These are phyloP conservation scores for Metschnikowia lunata DNA, from an alignment of 805 yeast genomes.

Conservation along the genomic window DNA sequence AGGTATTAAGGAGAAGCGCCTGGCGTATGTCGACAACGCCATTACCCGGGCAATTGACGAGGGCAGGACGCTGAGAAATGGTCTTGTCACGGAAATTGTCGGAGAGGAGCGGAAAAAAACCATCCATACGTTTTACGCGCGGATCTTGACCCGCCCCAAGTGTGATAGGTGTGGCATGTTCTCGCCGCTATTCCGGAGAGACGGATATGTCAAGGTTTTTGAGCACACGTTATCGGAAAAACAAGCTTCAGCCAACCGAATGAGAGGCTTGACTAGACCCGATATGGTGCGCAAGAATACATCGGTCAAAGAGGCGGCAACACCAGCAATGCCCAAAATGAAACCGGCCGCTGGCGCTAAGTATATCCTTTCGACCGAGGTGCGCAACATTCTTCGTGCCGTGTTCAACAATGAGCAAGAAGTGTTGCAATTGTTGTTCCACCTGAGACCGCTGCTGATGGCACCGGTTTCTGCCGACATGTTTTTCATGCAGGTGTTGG, in stretches of 20 bases:
- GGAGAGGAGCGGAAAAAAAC: slow-evolving; percentile 78
- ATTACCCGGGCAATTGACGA: slow-evolving; percentile 71
- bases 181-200: slow-evolving; percentile 92
- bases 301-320: slow-evolving; percentile 9
- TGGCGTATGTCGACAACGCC: slow-evolving; percentile 63
- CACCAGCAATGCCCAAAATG: slow-evolving; percentile 18
- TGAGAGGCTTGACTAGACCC: slow-evolving; percentile 72
- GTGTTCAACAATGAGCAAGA: slow-evolving; percentile 72
- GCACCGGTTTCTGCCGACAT: slow-evolving; percentile 62
- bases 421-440: slow-evolving; percentile 70
- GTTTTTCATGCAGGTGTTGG: slow-evolving; percentile 82
- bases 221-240: slow-evolving; percentile 82
- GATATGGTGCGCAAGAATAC: slow-evolving; percentile 51
- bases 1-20: slow-evolving; percentile 57
- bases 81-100: slow-evolving; percentile 78
- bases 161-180: slow-evolving; percentile 97
- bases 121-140: slow-evolving; percentile 71
- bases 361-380: slow-evolving; percentile 83
- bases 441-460: slow-evolving; percentile 63
- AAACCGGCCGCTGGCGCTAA: slow-evolving; percentile 71
- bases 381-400: slow-evolving; percentile 69
- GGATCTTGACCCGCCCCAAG: slow-evolving; percentile 68
- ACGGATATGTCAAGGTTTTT: slow-evolving; percentile 88
- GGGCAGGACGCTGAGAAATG: slow-evolving; percentile 64
- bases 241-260: slow-evolving; percentile 75